These are phyloP conservation scores for Irpex sp. DNA, from an alignment of 1,284 basidiomycete species.

Conservation along the genomic window DNA sequence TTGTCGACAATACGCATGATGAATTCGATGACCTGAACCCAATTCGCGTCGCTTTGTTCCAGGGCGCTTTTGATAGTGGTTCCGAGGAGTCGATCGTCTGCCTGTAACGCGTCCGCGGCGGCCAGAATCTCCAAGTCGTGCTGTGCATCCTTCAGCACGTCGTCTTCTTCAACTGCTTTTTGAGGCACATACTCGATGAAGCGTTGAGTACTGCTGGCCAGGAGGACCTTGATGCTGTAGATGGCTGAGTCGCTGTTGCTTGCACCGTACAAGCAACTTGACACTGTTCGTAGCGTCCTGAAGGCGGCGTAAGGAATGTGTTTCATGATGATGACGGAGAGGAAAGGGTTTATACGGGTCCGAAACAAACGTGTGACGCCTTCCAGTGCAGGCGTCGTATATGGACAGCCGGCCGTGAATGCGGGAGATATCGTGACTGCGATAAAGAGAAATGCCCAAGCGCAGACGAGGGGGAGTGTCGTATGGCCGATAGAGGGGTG, in stretches of 20 bases:
- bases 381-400: background rate
- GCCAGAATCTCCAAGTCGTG: background rate
- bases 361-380: background rate
- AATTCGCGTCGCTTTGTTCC: background rate
- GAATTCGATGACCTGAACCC: background rate
- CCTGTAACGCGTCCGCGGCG: background rate
- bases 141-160: background rate
- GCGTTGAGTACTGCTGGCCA: too few relatives aligned
- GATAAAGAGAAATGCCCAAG: background rate
- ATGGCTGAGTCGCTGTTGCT: too few relatives aligned
- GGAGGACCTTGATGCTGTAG: background rate
- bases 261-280: too few relatives aligned
- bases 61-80: background rate
- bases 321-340: background rate
- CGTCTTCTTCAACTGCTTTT: background rate
- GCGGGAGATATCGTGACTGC: background rate
- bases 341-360: background rate
- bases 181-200: too few relatives aligned
- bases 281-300: background rate
- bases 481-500: slow-evolving; percentile 1
- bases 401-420: slow-evolving; percentile 1
- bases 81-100: background rate
- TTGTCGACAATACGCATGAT: background rate
- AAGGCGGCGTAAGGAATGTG: background rate
- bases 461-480: background rate